Conservation (phyloP, 352 stramenopile species). For the Phytophthora uliginosa region DNA sequence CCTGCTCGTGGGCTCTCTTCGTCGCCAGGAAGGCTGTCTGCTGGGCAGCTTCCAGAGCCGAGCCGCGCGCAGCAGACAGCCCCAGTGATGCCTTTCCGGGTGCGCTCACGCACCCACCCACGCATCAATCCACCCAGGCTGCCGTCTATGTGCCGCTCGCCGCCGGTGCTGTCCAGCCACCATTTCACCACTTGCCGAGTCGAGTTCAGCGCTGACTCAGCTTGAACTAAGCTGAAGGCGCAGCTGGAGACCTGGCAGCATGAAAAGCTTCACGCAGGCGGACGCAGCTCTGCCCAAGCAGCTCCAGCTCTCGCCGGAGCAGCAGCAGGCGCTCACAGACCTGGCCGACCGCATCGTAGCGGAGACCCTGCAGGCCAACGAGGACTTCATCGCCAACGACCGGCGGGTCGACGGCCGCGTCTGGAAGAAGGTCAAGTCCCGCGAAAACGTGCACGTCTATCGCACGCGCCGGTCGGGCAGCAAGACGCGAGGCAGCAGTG, state of each 20-base stretch:
- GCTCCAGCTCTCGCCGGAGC: constrained; percentile 24
- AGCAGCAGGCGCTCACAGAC: constrained; percentile 56
- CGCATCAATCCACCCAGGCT: constrained; percentile 14
- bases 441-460: constrained; percentile 67
- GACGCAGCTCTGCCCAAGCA: constrained; percentile 25
- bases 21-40: constrained; percentile 24
- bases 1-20: constrained; percentile 2
- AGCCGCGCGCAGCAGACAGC: constrained; percentile 23
- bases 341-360: constrained; percentile 64
- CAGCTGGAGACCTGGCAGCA: constrained; percentile 15
- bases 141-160: constrained; percentile 29
- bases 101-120: constrained; percentile 2
- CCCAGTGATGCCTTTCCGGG: neutral
- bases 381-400: constrained; percentile 55
- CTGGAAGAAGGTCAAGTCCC: constrained; percentile 67
- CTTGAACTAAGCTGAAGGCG: neutral
- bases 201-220: constrained; percentile 17
- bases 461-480: constrained; percentile 48
- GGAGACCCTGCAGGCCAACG: constrained; percentile 64
- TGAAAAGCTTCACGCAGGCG: constrained; percentile 30
- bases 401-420: constrained; percentile 42
- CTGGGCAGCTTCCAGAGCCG: constrained; percentile 25
- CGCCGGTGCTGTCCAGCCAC: neutral
- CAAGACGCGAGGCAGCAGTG: constrained; percentile 15
- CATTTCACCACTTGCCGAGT: constrained; percentile 28